Evolutionary conservation across 768 basidiomycete genomes (phyloP).

Genomic region (Mycena alexandri): DNA sequence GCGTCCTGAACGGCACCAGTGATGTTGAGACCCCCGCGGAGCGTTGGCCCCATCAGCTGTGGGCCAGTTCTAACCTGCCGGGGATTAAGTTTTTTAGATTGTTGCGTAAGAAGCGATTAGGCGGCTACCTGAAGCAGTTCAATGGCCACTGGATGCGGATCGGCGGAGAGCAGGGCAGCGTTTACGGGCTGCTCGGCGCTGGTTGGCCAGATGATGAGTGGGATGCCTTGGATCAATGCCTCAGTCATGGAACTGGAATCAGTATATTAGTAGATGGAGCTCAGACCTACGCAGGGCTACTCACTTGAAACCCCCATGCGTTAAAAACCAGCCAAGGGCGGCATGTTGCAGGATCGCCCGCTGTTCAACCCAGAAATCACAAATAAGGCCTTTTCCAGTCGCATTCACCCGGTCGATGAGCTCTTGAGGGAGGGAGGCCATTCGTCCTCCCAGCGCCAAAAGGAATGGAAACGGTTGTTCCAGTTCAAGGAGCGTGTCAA

Average conservation of each 20-base stretch:
- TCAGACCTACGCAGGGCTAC: too few relatives aligned
- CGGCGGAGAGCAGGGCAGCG: slow-evolving; percentile 17
- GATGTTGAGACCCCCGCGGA: slow-evolving; percentile 1
- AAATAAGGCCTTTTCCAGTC: slow-evolving; percentile 24
- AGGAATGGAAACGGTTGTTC: slow-evolving; percentile 22
- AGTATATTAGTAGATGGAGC: too few relatives aligned
- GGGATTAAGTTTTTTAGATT: background rate
- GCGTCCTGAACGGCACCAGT: slow-evolving; percentile 27
- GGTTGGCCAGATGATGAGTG: slow-evolving; percentile 27
- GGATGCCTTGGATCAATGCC: slow-evolving; percentile 18
- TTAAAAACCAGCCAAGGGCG: slow-evolving; percentile 20
- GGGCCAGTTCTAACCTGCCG: slow-evolving; percentile 13
- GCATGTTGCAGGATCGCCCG: slow-evolving; percentile 18
- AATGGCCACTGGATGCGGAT: slow-evolving; percentile 23
- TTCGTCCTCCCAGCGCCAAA: slow-evolving; percentile 4
- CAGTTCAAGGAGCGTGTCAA: slow-evolving; percentile 12
- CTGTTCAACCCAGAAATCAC: slow-evolving; percentile 17
- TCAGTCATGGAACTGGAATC: slow-evolving; percentile 27
- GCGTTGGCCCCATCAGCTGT: slow-evolving; percentile 7
- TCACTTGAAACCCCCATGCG: slow-evolving; percentile 26
- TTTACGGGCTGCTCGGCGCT: slow-evolving; percentile 24
- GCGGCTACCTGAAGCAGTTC: slow-evolving; percentile 24
- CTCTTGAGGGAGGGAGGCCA: slow-evolving; percentile 11
- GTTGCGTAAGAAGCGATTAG: too few relatives aligned
- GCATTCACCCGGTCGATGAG: slow-evolving; percentile 24